Base-by-base conservation (phyloP, 495 filamentous ascomycete species). In the Penicillium angulare region DNA sequence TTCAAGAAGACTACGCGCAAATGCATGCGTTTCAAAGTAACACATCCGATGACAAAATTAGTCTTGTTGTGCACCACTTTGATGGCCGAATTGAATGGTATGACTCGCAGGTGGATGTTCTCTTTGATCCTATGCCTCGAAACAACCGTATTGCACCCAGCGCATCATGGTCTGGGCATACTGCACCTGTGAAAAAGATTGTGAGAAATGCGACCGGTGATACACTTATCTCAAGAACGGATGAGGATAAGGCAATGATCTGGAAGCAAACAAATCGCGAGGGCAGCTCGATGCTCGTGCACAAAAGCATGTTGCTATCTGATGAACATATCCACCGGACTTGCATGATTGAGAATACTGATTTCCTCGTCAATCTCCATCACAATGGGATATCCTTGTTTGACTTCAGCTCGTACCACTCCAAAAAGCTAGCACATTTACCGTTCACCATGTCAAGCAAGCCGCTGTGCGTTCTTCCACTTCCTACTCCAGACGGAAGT, bases 81-180 rank as follows among this genome's bases (percentile, higher is more conserved):
- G 89, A 95, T 52, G 92, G 92, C 40, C 80, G 80, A 36, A 81
- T 97, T 49, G 83, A 87, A 53, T 89, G 90, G 74, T 89, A 88
- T 63, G 81, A 90, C 51, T 86, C 82, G 48, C 84, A 84, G 49
- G 73, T 96, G 17, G 89, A 95, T 54, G 75, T 84, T 36, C 71
- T 97, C 12, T 88, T 97, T 50, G 93, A 93, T 67, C 86, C 87
- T 7, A 81, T 84, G 9, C 80, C 86, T 15, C 82, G 82, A 26
- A 66, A 72, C n/a, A 76, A 79, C 42, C 80, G 90, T 7, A 67
- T 95, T 16, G 56, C 65, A 12, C 69, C 76, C 21, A 79, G 71
- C 47, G 73, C 80, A 6, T 76, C 85, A 8, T 95, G 90, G 87
- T 89, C 90, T 16, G 92, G 92, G 7, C 92, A 97, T 74, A 87